Conservation (phyloP, 2,329 filamentous ascomycete species). For the Diaporthe velutina region DNA sequence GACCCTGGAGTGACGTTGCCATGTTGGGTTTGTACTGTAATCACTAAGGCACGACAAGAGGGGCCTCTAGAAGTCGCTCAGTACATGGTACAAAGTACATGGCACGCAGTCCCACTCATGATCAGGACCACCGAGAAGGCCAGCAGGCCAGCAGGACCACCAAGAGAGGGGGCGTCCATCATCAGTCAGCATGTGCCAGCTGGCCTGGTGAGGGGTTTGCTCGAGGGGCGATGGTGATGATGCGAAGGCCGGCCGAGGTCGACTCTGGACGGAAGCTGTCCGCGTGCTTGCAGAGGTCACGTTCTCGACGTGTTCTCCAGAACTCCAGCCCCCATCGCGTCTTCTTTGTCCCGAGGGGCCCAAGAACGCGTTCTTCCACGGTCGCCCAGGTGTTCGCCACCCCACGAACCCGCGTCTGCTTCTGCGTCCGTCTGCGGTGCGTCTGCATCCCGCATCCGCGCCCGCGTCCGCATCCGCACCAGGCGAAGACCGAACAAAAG, state of each 20-base stretch:
- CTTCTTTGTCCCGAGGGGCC: slow-evolving; percentile 4
- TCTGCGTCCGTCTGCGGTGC: slow-evolving; percentile 15
- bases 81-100: slow-evolving; percentile 16
- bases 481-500: slow-evolving; percentile 19
- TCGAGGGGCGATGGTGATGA: background rate
- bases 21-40: slow-evolving; percentile 13
- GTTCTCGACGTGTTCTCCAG: slow-evolving; percentile 34
- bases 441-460: slow-evolving; percentile 30
- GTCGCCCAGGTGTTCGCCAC: slow-evolving; percentile 19
- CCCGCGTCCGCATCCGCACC: slow-evolving; percentile 22
- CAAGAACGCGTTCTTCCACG: slow-evolving; percentile 12
- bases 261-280: slow-evolving; percentile 27
- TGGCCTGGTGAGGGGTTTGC: slow-evolving; percentile 27
- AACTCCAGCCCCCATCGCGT: slow-evolving; percentile 28
- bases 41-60: background rate
- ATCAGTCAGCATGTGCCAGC: slow-evolving; percentile 35
- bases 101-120: slow-evolving; percentile 2
- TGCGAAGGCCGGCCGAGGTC: slow-evolving; percentile 10
- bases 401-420: slow-evolving; percentile 28
- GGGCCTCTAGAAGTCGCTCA: background rate
- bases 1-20: slow-evolving; percentile 19
- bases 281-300: slow-evolving; percentile 31
- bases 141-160: background rate
- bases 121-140: background rate
- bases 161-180: background rate